Evolutionary conservation across 495 filamentous ascomycete genomes (phyloP).

Genomic region (Neurospora sp.): DNA sequence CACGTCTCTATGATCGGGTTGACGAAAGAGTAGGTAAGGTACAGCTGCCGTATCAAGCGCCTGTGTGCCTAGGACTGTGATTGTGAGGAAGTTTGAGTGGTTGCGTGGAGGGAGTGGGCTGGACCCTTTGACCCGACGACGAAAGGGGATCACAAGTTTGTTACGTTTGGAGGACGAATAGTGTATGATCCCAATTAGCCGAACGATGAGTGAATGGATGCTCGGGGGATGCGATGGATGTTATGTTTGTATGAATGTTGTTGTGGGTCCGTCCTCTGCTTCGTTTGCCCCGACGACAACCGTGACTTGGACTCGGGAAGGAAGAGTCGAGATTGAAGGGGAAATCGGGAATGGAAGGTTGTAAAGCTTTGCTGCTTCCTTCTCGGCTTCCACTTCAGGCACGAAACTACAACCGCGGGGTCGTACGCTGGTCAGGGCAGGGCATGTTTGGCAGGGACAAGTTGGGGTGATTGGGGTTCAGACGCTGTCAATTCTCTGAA

Average conservation of each 20-base stretch:
- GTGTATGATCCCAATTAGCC: not conserved
- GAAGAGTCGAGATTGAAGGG: not conserved
- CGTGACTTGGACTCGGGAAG: not conserved
- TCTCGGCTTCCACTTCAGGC: not conserved
- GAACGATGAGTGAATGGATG: not conserved
- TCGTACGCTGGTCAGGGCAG: not conserved
- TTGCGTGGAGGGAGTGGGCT: not conserved
- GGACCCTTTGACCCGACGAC: not conserved
- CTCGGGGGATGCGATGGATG: not conserved
- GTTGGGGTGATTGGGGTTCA: not conserved
- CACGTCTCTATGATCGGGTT: not conserved
- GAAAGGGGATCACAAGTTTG: not conserved
- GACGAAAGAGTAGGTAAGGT: not conserved
- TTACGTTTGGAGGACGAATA: not conserved
- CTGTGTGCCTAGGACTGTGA: not conserved
- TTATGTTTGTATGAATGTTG: not conserved
- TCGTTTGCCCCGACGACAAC: not conserved
- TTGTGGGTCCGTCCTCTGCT: not conserved
- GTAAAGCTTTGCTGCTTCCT: not conserved
- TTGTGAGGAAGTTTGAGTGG: not conserved
- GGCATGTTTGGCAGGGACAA: not conserved
- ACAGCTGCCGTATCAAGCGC: not conserved
- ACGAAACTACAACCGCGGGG: conserved; percentile 1
- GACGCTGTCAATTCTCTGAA: not conserved
- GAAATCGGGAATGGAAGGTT: not conserved